Conservation (phyloP, 352 stramenopile genomes). For the Phytopythium cucurbitacearum region DNA sequence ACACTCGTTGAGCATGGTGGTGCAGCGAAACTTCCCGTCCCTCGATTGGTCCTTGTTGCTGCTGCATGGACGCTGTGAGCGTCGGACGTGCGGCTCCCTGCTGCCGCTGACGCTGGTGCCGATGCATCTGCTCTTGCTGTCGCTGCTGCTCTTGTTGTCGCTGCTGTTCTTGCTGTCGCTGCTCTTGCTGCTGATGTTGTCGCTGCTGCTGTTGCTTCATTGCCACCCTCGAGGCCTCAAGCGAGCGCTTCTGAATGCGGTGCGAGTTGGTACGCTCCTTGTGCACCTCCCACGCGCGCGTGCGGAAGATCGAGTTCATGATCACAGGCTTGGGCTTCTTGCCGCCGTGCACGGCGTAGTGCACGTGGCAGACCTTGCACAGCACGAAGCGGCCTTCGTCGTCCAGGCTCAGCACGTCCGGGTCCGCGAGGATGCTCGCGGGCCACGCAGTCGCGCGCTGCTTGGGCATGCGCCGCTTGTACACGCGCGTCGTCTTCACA, state of each 20-base stretch:
- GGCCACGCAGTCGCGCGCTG: conserved; percentile 46
- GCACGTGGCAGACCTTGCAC: conserved; percentile 50
- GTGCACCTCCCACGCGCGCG: conserved; percentile 49
- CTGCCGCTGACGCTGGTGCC: no score
- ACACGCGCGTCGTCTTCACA: neutral
- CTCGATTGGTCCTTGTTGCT: no score
- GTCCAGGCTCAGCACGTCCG: conserved; percentile 47
- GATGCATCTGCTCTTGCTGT: neutral
- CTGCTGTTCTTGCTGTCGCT: neutral
- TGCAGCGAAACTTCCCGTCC: neutral
- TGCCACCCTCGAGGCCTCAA: conserved; percentile 11
- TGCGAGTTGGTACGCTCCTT: conserved; percentile 57
- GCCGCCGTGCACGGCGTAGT: conserved; percentile 48
- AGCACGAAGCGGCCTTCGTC: conserved; percentile 51
- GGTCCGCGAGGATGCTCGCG: conserved; percentile 29
- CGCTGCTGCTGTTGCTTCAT: conserved; percentile 5
- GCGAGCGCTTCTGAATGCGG: conserved; percentile 24
- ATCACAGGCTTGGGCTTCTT: conserved; percentile 59
- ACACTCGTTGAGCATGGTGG: neutral
- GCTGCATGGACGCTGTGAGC: no score
- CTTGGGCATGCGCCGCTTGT: conserved; percentile 30
- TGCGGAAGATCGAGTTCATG: conserved; percentile 56
- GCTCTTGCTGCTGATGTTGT: conserved; percentile 4
- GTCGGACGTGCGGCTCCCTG: no score
- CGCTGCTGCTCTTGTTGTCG: neutral